phyloP scores from a whole-genome alignment of 1,284 basidiomycete genomes.

The Trichosporon coremiiforme region DNA sequence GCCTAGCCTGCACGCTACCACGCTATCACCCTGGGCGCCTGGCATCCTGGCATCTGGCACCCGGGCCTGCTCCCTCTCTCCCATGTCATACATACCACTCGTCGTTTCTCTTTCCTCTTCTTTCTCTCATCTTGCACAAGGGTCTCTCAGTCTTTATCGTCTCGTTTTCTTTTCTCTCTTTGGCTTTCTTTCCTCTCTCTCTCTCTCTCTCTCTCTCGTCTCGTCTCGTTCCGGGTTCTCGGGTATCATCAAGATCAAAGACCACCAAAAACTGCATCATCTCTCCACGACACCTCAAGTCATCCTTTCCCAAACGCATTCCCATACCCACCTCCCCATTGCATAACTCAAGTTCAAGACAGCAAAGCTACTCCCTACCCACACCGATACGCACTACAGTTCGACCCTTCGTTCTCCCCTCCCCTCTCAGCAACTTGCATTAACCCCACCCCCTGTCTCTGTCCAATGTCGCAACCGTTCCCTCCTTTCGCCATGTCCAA shows the following conservation, averaged over 20 bases:
- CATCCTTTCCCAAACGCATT: neutral
- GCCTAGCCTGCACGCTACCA: neutral
- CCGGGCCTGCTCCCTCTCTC: no score
- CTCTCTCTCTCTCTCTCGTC: slow-evolving; percentile 13
- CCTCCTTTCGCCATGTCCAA: slow-evolving; percentile 18
- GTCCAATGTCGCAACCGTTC: slow-evolving; percentile 15
- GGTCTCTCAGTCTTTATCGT: neutral
- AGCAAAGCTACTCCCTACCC: neutral
- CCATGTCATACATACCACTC: no score
- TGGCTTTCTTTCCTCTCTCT: slow-evolving; percentile 15
- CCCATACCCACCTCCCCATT: slow-evolving; percentile 3
- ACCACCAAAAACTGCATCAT: slow-evolving; percentile 17
- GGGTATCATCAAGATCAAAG: slow-evolving; percentile 15
- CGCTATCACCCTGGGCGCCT: neutral
- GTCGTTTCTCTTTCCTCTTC: slow-evolving; percentile 3
- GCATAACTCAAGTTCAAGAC: slow-evolving; percentile 10
- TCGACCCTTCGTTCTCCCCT: neutral
- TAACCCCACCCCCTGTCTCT: neutral
- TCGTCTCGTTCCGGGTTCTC: slow-evolving; percentile 18
- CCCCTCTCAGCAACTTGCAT: slow-evolving; percentile 5
- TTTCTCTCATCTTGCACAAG: slow-evolving; percentile 4
- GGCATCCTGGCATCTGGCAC: no score
- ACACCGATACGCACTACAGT: neutral
- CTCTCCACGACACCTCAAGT: neutral
- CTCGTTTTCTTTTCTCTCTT: slow-evolving; percentile 18